These are phyloP conservation scores for Pseudogymnoascus pannorum DNA, from an alignment of 2,329 filamentous ascomycete species.

Conservation along the genomic window DNA sequence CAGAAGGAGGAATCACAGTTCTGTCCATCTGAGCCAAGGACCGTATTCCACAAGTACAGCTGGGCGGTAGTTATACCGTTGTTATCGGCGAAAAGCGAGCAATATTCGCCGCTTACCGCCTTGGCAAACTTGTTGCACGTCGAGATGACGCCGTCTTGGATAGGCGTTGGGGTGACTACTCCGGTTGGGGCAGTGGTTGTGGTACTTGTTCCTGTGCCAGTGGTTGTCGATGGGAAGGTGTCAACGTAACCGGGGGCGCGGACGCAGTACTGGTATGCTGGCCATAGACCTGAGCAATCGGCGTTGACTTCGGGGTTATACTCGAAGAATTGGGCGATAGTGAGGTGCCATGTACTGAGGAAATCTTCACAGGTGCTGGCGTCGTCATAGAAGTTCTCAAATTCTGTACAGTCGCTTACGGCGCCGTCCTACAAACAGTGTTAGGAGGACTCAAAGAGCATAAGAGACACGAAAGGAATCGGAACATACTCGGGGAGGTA, in stretches of 20 bases:
- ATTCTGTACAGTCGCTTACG: neutral
- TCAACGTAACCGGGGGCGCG: neutral
- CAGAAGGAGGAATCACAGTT: conserved; percentile 23
- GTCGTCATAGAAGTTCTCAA: neutral
- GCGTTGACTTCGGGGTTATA: conserved; percentile 18
- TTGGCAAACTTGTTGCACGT: conserved; percentile 25
- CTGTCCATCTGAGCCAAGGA: conserved; percentile 22
- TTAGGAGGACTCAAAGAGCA: neutral
- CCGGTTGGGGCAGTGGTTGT: conserved; percentile 14
- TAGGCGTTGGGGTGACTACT: conserved; percentile 20
- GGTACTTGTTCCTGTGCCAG: conserved; percentile 5
- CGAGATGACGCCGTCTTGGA: conserved; percentile 22
- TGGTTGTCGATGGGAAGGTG: neutral
- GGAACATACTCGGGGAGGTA: neutral
- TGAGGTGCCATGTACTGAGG: conserved; percentile 11
- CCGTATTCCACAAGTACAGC: conserved; percentile 27
- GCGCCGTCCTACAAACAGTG: neutral
- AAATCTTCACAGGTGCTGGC: neutral
- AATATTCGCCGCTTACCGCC: conserved; percentile 23
- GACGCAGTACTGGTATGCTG: conserved; percentile 12
- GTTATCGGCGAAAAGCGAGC: conserved; percentile 21
- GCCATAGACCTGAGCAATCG: conserved; percentile 18
- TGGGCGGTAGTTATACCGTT: conserved; percentile 22
- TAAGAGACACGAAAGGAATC: neutral
- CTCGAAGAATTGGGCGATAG: conserved; percentile 18